Conservation (phyloP, 257 asterid species). For the Mentha longifolia region DNA sequence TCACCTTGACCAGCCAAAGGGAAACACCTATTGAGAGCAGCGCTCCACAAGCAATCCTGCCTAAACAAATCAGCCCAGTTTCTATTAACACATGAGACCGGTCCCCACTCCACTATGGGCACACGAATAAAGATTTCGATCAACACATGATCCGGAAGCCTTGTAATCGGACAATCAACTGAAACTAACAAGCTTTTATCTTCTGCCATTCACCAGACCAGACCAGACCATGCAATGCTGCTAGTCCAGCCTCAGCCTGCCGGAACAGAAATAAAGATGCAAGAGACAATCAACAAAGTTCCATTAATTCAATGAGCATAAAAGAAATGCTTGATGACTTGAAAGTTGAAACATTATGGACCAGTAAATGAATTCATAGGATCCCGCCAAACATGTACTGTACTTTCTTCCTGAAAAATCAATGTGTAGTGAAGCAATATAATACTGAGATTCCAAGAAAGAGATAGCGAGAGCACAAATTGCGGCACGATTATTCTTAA, state of each 20-base stretch:
- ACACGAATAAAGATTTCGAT: constrained; percentile 64
- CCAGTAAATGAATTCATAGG: neutral
- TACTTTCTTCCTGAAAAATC: neutral
- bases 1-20: constrained; percentile 58
- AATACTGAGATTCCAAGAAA: neutral
- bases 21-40: constrained; percentile 63
- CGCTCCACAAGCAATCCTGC: constrained; percentile 72
- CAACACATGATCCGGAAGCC: constrained; percentile 69
- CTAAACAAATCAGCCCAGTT: constrained; percentile 68
- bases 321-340: too few relatives aligned
- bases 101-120: constrained; percentile 62
- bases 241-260: constrained; percentile 30
- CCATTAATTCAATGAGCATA: too few relatives aligned
- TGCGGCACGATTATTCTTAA: neutral
- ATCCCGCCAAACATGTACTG: too few relatives aligned
- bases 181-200: constrained; percentile 36
- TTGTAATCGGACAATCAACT: constrained; percentile 49
- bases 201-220: constrained; percentile 52
- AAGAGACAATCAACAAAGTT: too few relatives aligned
- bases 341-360: too few relatives aligned
- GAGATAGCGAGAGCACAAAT: neutral
- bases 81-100: constrained; percentile 59
- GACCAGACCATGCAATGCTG: constrained; percentile 24
- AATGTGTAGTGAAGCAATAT: too few relatives aligned
- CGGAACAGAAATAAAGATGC: too few relatives aligned